Percentiles rank a stretch among this genome's conserved stretches.
These are phyloP conservation scores for Tetrapisispora fleetii DNA, from an alignment of 805 yeast genomes.

Conservation along the genomic window DNA sequence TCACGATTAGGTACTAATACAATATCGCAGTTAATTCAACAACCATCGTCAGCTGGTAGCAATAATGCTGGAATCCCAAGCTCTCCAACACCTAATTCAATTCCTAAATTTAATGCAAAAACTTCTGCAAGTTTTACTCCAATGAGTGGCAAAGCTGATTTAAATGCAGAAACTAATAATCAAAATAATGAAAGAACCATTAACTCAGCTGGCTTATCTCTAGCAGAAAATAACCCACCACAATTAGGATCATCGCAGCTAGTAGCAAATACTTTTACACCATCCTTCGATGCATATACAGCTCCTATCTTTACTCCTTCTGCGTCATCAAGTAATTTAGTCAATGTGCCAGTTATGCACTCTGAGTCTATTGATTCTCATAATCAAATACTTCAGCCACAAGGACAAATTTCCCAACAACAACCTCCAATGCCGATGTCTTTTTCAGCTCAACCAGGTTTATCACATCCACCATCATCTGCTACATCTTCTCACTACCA, in stretches of 20 bases:
- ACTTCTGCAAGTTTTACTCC: slow-evolving; percentile 49
- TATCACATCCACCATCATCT: not conserved
- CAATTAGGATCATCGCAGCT: slow-evolving; percentile 1
- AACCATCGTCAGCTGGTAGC: not conserved
- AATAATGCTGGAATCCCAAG: not conserved
- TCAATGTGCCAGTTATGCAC: not conserved
- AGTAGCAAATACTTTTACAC: slow-evolving; percentile 7
- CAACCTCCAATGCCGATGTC: slow-evolving; percentile 1
- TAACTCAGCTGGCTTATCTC: not conserved
- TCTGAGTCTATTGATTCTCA: not conserved
- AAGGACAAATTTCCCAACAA: not conserved
- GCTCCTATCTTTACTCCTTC: slow-evolving; percentile 24
- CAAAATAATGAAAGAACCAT: not conserved
- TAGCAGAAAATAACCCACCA: slow-evolving; percentile 1
- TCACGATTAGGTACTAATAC: not conserved
- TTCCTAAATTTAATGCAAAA: slow-evolving; percentile 41
- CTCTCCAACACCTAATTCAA: slow-evolving; percentile 8
- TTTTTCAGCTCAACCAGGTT: not conserved
- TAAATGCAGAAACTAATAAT: not conserved
- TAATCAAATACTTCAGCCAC: not conserved
- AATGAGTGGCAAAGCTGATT: slow-evolving; percentile 7
- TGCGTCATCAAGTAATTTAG: slow-evolving; percentile 18
- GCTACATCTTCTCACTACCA: not conserved
- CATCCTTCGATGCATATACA: slow-evolving; percentile 27
- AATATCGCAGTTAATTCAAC: not conserved